Percentiles rank a stretch among this genome's conserved stretches.
Conservation (phyloP, 495 filamentous ascomycete species). For the Usnea hakonensis region DNA sequence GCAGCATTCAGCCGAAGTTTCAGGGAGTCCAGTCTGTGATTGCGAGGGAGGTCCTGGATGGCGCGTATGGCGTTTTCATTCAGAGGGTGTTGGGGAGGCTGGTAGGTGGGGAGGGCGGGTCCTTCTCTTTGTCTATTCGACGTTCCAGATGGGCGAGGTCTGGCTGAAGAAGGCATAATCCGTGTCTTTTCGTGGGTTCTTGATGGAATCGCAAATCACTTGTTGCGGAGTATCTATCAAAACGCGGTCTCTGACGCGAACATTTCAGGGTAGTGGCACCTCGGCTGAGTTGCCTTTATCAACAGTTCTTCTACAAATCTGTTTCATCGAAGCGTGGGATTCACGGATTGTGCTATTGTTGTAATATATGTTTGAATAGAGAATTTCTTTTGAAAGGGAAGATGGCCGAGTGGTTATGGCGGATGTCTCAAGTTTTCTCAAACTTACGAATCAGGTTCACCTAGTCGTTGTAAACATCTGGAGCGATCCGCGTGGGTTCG, state of each 20-base stretch:
- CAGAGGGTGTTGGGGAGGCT: constrained; percentile 47
- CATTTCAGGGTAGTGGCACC: background rate
- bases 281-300: background rate
- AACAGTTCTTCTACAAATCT: too few species aligned
- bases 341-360: too few species aligned
- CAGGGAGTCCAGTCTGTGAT: constrained; percentile 28
- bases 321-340: too few species aligned
- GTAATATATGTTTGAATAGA: too few species aligned
- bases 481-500: constrained; percentile 17
- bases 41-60: constrained; percentile 30
- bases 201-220: background rate
- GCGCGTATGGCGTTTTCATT: constrained; percentile 30
- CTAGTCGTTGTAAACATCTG: constrained; percentile 2
- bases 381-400: background rate
- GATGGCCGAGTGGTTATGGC: constrained; percentile 18
- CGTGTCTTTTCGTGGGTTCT: background rate
- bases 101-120: constrained; percentile 45
- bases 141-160: constrained; percentile 14
- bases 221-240: background rate
- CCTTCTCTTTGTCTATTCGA: constrained; percentile 9
- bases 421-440: constrained; percentile 11
- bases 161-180: constrained; percentile 8
- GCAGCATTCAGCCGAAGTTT: constrained; percentile 35
- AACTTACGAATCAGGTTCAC: background rate
- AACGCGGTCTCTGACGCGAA: background rate